Conservation (phyloP, 1,284 basidiomycete species). For the Sanguinoderma infundibulare region DNA sequence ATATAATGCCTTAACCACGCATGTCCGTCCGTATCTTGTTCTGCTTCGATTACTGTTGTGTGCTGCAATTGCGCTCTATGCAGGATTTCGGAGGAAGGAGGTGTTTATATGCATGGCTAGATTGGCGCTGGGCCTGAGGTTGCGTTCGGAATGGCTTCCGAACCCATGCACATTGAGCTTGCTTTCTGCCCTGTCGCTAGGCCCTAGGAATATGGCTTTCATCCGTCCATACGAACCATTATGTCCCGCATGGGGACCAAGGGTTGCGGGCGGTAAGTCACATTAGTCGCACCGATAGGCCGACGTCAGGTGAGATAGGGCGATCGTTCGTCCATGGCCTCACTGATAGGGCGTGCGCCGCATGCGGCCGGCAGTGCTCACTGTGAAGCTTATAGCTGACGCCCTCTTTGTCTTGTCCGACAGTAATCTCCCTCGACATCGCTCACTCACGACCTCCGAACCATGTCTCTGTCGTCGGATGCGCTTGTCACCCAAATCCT, state of each 20-base stretch:
- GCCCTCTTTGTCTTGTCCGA: conserved; percentile 15
- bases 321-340: conserved; percentile 20
- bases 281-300: conserved; percentile 20
- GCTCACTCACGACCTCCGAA: background rate
- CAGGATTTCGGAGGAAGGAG: no score
- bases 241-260: background rate
- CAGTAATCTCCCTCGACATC: background rate
- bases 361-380: background rate
- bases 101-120: no score
- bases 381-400: background rate
- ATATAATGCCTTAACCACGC: no score
- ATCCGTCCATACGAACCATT: background rate
- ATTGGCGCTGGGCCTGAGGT: no score
- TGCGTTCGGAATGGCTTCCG: no score
- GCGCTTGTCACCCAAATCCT: conserved; percentile 75
- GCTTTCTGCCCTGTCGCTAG: no score
- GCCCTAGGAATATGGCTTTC: no score
- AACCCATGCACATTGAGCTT: no score
- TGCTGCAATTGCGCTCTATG: no score
- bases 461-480: conserved; percentile 55
- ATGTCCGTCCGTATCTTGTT: no score
- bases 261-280: background rate
- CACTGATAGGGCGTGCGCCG: conserved; percentile 28
- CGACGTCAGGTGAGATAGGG: conserved; percentile 29
- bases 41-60: no score